These are phyloP conservation scores for Hypoxylon fragiforme DNA, from an alignment of 495 filamentous ascomycete species.

Conservation along the genomic window DNA sequence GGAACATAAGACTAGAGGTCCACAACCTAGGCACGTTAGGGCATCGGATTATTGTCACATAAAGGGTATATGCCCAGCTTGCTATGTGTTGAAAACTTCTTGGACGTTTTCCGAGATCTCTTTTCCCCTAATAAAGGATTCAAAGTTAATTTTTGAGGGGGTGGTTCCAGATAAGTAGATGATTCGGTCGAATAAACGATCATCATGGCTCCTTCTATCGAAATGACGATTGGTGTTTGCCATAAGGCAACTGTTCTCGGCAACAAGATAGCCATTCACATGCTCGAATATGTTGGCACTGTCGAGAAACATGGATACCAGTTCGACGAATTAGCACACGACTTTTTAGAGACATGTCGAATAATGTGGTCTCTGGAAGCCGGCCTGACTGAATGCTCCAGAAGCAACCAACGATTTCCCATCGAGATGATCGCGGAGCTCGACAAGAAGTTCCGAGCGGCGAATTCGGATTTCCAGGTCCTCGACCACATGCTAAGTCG, in stretches of 20 bases:
- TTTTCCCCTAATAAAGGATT: not conserved
- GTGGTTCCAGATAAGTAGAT: not conserved
- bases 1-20: not conserved
- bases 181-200: not conserved
- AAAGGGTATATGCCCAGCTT: not conserved
- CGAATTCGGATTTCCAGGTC: conserved; percentile 51
- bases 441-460: conserved; percentile 51
- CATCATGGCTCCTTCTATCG: conserved; percentile 29
- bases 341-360: conserved; percentile 57
- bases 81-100: not conserved
- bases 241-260: conserved; percentile 46
- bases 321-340: conserved; percentile 53
- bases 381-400: conserved; percentile 48
- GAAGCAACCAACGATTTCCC: conserved; percentile 46
- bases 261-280: conserved; percentile 57
- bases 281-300: conserved; percentile 59
- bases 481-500: conserved; percentile 54
- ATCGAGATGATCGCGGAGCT: conserved; percentile 52
- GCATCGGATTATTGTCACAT: not conserved
- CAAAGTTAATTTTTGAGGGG: not conserved
- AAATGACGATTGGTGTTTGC: conserved; percentile 33
- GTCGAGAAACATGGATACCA: conserved; percentile 47
- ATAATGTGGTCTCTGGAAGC: conserved; percentile 56
- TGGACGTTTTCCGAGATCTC: not conserved
- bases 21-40: not conserved